A percentile compares a stretch with the other conserved stretches of the same genome.
These are phyloP conservation scores for Polytrichum formosum DNA, from an alignment of 225 moss, liverwort and hornwort species.

Conservation along the genomic window DNA sequence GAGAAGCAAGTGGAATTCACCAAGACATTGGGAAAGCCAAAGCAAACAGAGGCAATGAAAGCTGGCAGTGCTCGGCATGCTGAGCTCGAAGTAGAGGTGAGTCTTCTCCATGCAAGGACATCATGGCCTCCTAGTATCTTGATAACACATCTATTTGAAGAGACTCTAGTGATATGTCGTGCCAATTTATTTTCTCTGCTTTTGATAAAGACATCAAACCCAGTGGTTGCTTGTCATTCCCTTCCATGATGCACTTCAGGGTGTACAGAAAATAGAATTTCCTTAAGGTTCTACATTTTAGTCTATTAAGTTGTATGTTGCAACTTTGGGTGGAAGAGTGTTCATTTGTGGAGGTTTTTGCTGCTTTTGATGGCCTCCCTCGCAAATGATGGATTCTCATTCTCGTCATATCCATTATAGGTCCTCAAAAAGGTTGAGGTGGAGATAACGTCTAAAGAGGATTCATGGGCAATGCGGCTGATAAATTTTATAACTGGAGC, in stretches of 20 bases:
- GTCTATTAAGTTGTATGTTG: too few relatives aligned
- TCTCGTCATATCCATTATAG: conserved; percentile 28
- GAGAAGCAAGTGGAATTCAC: conserved; percentile 95
- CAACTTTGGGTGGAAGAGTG: too few relatives aligned
- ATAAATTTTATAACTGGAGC: conserved; percentile 86
- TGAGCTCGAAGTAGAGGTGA: conserved; percentile 87
- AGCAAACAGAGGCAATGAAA: conserved; percentile 84
- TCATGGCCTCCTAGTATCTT: neutral
- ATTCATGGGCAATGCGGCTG: conserved; percentile 81
- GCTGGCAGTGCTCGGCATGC: conserved; percentile 83
- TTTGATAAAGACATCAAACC: too few relatives aligned
- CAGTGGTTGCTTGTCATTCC: too few relatives aligned
- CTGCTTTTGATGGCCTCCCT: too few relatives aligned
- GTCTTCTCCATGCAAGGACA: neutral
- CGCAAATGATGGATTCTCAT: neutral
- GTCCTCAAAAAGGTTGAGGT: conserved; percentile 83
- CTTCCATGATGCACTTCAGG: too few relatives aligned
- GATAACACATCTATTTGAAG: neutral
- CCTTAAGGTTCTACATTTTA: too few relatives aligned
- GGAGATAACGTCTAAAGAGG: conserved; percentile 82
- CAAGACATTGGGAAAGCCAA: conserved; percentile 71
- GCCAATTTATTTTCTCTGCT: too few relatives aligned
- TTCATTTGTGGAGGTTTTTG: too few relatives aligned
- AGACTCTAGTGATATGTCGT: too few relatives aligned
- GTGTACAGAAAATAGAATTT: too few relatives aligned